phyloP scores from a whole-genome alignment of 176 grass and related monocot genomes.

The Hordeum marinum region DNA sequence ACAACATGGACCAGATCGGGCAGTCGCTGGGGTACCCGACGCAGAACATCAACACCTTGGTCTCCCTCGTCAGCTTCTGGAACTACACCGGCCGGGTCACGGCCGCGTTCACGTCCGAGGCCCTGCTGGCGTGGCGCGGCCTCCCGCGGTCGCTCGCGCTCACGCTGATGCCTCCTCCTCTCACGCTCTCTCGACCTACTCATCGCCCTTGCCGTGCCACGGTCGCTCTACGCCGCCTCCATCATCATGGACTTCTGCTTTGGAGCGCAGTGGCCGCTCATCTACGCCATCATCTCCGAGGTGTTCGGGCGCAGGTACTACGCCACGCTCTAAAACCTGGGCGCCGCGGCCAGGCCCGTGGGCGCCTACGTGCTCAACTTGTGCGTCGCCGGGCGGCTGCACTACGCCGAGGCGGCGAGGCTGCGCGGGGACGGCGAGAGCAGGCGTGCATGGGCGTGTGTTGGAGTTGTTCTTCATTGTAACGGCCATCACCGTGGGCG shows the following conservation, averaged over 20 bases:
- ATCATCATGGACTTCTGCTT: constrained; percentile 49
- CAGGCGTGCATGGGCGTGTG: neutral
- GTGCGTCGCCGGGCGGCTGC: constrained; percentile 24
- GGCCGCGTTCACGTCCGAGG: constrained; percentile 34
- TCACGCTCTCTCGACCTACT: neutral
- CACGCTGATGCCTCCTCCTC: neutral
- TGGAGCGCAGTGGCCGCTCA: constrained; percentile 76
- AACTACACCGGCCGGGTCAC: constrained; percentile 40
- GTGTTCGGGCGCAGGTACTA: neutral
- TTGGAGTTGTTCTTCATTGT: constrained; percentile 7
- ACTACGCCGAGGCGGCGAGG: constrained; percentile 3
- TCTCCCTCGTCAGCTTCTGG: constrained; percentile 53
- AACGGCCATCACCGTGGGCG: neutral
- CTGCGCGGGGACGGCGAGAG: neutral
- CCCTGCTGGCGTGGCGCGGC: neutral
- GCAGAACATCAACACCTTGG: constrained; percentile 31
- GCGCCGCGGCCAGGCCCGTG: neutral
- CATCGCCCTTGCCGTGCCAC: neutral
- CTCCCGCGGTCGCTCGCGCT: neutral
- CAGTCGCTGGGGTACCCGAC: constrained; percentile 32
- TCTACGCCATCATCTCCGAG: neutral
- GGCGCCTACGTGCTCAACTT: constrained; percentile 61
- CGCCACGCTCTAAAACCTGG: neutral
- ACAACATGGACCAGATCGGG: constrained; percentile 55
- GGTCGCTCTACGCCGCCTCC: neutral